Evolutionary conservation across 1,139 yeast species (phyloP), one percentile per base, ranked within the genome.

Genomic region (Yamadazyma mexicana): DNA sequence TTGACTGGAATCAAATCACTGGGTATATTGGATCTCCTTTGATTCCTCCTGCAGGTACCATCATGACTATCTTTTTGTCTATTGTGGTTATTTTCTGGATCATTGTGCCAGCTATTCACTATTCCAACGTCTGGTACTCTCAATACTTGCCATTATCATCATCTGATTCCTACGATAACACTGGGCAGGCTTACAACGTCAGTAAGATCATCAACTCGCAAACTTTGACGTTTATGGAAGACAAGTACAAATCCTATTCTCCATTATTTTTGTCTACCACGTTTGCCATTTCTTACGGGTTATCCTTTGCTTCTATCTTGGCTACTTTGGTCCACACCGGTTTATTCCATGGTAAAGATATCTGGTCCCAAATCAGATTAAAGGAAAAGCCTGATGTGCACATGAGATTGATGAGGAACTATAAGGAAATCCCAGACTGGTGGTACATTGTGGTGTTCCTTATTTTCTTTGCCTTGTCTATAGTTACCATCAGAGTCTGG

Each of bases 341-440:
- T 24, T 64, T 78, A 32, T 80, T 75, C 66, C 83, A 81, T 51
- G 77, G 84, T 44, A 64, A 58, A 37, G 80, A 76, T 43, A 72
- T 83, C 40, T 47, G 66, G 44, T 57, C 62, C 16, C 77, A 71
- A 56, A 49, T 79, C 52, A 65, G 61, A 47, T 34, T 27, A 17
- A 38, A 45, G 34, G 51, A 49, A 41, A 48, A 59, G 64, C 49
- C 66, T 67, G 52, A 83, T 59, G 78, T 83, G 18, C 88, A 81
- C 56, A 73, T 71, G 65, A 71, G 82, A 49, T 69, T 81, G 43
- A 82, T 82, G 85, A 65, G 63, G 44, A 60, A 63, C 31, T 83
- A 82, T 59, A 72, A 65, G 38, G 80, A 76, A 49, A 79, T 75
- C 23, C 89, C 89, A 25, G 80, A 74, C 45, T 81, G 87, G 87